Conservation (phyloP, 2,329 filamentous ascomycete species). For the Paecilomyces niveus region DNA sequence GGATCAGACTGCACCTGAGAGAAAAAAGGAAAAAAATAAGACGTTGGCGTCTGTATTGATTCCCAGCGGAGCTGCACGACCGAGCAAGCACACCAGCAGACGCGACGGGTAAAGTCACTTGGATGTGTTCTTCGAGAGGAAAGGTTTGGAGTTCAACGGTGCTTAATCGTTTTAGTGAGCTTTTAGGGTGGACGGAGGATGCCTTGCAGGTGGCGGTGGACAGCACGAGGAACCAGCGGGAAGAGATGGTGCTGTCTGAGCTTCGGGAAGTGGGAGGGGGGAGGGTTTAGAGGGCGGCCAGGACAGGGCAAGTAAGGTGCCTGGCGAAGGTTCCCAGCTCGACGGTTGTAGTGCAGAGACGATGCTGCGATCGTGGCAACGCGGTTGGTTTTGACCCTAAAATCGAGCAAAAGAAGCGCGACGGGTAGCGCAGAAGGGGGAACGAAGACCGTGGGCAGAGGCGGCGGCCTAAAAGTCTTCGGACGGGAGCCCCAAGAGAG, state of each 20-base stretch:
- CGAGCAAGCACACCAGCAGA: not conserved
- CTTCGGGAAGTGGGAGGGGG: conserved; percentile 6
- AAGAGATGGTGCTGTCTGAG: conserved; percentile 15
- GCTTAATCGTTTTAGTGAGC: conserved; percentile 34
- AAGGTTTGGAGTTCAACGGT: conserved; percentile 11
- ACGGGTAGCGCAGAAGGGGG: conserved; percentile 13
- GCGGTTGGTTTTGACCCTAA: conserved; percentile 25
- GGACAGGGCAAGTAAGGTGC: conserved; percentile 6
- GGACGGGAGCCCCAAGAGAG: conserved; percentile 11
- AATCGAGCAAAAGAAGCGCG: conserved; percentile 15
- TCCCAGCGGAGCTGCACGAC: not conserved
- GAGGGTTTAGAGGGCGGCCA: conserved; percentile 15
- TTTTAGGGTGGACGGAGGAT: conserved; percentile 27
- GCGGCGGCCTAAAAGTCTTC: conserved; percentile 25
- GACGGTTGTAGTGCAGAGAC: conserved; percentile 9
- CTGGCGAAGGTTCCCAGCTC: conserved; percentile 6
- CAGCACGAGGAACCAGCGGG: conserved; percentile 27
- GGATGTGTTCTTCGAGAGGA: not conserved
- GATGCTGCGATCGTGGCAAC: conserved; percentile 20
- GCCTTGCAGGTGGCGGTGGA: conserved; percentile 31
- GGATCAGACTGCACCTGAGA: not conserved
- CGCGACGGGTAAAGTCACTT: conserved; percentile 4
- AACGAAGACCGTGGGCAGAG: conserved; percentile 17
- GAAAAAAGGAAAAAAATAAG: not conserved
- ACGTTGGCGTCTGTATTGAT: not conserved